Evolutionary conservation across 345 rosid genomes (phyloP).

Genomic region (Populus deltoides): DNA sequence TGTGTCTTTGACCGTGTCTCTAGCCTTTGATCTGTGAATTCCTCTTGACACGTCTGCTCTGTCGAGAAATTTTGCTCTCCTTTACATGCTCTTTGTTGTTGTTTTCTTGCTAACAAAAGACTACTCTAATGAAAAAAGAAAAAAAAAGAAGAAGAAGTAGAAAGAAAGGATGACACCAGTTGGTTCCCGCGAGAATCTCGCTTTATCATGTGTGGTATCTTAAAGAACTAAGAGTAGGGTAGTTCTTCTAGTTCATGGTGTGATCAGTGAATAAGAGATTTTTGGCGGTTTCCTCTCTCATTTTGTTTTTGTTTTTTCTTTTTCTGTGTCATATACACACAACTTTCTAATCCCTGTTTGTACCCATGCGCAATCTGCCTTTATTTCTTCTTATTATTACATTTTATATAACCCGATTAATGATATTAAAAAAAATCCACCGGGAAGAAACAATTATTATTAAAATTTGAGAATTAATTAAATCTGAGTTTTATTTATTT

Average conservation of each 20-base stretch:
- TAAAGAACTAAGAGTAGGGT: background rate
- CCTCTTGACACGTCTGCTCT: constrained; percentile 40
- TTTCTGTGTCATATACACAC: background rate
- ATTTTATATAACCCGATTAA: background rate
- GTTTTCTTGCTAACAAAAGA: background rate
- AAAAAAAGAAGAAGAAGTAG: background rate
- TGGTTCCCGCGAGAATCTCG: constrained; percentile 58
- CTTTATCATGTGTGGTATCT: constrained; percentile 33
- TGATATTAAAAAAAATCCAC: background rate
- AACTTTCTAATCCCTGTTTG: background rate
- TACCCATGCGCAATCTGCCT: background rate
- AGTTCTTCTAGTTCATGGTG: background rate
- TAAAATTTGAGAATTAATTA: too few relatives aligned
- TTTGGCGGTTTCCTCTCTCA: background rate
- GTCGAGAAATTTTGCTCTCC: background rate
- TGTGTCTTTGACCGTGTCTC: constrained; percentile 41
- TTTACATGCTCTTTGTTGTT: constrained; percentile 28
- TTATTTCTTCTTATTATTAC: background rate
- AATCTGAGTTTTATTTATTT: too few relatives aligned
- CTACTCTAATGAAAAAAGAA: background rate
- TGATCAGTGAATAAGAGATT: background rate
- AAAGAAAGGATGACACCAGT: constrained; percentile 8
- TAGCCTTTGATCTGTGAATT: background rate
- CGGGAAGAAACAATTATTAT: background rate
- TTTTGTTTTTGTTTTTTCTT: too few relatives aligned